Percentiles rank a stretch among this genome's conserved stretches.
These are phyloP conservation scores for Galerina marginata DNA, from an alignment of 768 basidiomycete species.

Conservation along the genomic window DNA sequence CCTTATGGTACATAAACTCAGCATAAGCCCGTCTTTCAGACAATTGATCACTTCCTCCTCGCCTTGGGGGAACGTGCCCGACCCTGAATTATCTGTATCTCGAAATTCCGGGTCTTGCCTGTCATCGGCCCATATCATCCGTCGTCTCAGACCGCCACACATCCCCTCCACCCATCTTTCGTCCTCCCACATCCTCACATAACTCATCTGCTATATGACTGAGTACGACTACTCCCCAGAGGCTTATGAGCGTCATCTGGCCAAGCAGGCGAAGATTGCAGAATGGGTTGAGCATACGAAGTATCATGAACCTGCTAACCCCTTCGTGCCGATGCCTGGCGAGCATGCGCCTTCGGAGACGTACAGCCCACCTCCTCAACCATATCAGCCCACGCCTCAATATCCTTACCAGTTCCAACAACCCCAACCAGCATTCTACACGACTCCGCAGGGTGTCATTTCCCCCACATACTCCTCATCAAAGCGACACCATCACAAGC, in stretches of 20 bases:
- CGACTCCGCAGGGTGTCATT: constrained; percentile 18
- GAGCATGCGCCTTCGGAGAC: constrained; percentile 18
- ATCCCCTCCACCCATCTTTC: background rate
- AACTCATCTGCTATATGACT: constrained; percentile 17
- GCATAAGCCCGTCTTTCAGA: background rate
- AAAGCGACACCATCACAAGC: background rate
- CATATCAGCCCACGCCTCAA: background rate
- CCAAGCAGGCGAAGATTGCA: constrained; percentile 20
- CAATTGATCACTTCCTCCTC: background rate
- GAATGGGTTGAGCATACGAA: constrained; percentile 22
- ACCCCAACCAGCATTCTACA: constrained; percentile 13
- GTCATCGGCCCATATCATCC: constrained; percentile 1
- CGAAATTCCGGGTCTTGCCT: constrained; percentile 9
- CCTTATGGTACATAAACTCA: background rate
- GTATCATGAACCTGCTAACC: constrained; percentile 16
- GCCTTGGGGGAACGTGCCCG: constrained; percentile 5
- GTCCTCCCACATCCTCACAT: background rate
- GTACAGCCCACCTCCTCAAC: constrained; percentile 4
- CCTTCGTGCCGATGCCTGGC: constrained; percentile 20
- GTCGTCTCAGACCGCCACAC: constrained; percentile 4
- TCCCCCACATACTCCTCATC: constrained; percentile 16
- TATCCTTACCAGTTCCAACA: constrained; percentile 10
- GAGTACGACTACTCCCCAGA: constrained; percentile 30
- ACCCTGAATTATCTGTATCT: constrained; percentile 1
- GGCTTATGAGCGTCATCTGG: constrained; percentile 17